Evolutionary conservation across 345 rosid genomes (phyloP).

Genomic region (Passiflora organensis): DNA sequence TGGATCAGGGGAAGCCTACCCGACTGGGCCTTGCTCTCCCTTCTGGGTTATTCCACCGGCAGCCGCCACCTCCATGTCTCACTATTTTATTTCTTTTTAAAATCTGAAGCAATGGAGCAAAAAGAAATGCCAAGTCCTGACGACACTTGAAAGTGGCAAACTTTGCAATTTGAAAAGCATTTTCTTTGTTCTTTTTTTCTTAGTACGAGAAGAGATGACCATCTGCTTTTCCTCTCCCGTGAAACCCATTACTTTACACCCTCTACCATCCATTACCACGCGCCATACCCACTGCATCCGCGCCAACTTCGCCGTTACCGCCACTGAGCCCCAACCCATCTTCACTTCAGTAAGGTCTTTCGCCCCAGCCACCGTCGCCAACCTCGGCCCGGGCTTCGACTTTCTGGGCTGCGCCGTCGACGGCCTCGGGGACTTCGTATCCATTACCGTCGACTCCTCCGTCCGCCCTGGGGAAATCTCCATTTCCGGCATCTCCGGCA

Average conservation of each 20-base stretch:
- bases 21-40: too few species aligned
- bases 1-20: too few species aligned
- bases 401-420: constrained; percentile 89
- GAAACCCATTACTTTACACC: constrained; percentile 24
- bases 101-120: too few species aligned
- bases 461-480: constrained; percentile 66
- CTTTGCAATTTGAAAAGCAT: too few species aligned
- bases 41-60: too few species aligned
- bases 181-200: too few species aligned
- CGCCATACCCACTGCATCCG: constrained; percentile 29
- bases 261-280: constrained; percentile 7
- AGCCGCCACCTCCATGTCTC: too few species aligned
- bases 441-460: constrained; percentile 51
- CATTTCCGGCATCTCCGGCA: constrained; percentile 56
- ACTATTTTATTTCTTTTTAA: too few species aligned
- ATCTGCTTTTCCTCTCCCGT: constrained; percentile 39
- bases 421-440: constrained; percentile 65
- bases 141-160: too few species aligned
- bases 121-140: too few species aligned
- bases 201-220: constrained; percentile 26
- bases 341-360: constrained; percentile 72
- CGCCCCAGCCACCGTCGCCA: constrained; percentile 89
- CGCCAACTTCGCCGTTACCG: constrained; percentile 42
- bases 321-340: constrained; percentile 62
- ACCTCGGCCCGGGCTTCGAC: constrained; percentile 88